Percentiles rank a stretch among this genome's conserved stretches.
These are phyloP conservation scores for Trichoderma lentiforme DNA, from an alignment of 2,329 filamentous ascomycete species.

Conservation along the genomic window DNA sequence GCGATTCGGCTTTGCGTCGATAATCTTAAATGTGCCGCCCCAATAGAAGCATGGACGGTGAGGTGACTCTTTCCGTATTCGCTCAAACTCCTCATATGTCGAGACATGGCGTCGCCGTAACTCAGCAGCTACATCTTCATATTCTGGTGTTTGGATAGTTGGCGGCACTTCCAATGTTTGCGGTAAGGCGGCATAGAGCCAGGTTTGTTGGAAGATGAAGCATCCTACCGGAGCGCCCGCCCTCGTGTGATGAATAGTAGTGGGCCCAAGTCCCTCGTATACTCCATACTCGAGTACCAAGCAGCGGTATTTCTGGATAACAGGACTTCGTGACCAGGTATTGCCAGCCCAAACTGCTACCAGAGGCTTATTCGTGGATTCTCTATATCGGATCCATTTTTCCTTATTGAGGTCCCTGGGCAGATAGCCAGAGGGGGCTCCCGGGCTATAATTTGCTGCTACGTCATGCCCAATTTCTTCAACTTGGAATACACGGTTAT, in stretches of 20 bases:
- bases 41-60: not conserved
- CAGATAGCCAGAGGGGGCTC: not conserved
- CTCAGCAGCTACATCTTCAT: not conserved
- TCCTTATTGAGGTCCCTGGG: not conserved
- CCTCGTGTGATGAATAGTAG: slow-evolving; percentile 46
- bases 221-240: slow-evolving; percentile 47
- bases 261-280: slow-evolving; percentile 41
- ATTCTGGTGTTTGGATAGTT: not conserved
- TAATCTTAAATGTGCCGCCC: not conserved
- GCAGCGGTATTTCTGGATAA: slow-evolving; percentile 48
- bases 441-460: not conserved
- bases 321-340: slow-evolving; percentile 30
- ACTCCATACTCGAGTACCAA: slow-evolving; percentile 39
- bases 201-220: slow-evolving; percentile 50
- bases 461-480: not conserved
- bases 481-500: not conserved
- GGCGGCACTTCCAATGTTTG: slow-evolving; percentile 27
- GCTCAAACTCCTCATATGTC: not conserved
- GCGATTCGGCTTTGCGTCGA: not conserved
- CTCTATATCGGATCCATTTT: not conserved
- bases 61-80: not conserved
- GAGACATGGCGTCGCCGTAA: not conserved
- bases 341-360: slow-evolving; percentile 48
- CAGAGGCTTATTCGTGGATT: not conserved
- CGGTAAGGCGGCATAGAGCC: slow-evolving; percentile 48